Percentiles rank a stretch among this genome's conserved stretches.
Evolutionary conservation across 2,329 filamentous ascomycete genomes (phyloP).

Genomic region (Phialocephala subalpina): DNA sequence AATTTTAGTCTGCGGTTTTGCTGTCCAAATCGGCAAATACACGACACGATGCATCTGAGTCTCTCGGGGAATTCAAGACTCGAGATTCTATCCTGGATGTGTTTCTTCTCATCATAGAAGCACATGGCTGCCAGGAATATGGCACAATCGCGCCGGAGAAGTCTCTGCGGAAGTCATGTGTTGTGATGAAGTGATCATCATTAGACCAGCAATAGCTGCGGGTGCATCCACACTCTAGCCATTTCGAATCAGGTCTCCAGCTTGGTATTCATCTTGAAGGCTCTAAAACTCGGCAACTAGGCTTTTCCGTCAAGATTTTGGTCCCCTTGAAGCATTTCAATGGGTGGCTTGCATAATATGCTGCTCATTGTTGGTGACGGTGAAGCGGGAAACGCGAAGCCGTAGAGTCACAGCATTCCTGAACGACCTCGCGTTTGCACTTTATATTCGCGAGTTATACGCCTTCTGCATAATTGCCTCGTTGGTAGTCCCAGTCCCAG

Average conservation of each 20-base stretch:
- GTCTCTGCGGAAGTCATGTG: neutral
- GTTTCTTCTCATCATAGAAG: neutral
- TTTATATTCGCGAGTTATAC: neutral
- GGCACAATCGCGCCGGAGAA: neutral
- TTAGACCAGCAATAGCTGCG: neutral
- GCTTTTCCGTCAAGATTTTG: neutral
- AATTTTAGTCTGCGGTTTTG: neutral
- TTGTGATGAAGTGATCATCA: neutral
- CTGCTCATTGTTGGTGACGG: neutral
- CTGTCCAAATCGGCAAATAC: neutral
- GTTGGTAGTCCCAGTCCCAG: neutral
- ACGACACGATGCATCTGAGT: neutral
- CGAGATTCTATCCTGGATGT: too few relatives aligned
- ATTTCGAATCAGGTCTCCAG: neutral
- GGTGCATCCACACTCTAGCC: neutral
- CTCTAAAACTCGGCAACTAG: neutral
- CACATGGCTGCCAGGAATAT: neutral
- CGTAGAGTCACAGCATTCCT: neutral
- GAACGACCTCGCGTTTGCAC: neutral
- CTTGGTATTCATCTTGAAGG: neutral
- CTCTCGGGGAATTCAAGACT: too few relatives aligned
- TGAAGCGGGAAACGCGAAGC: neutral
- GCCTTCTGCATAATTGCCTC: neutral
- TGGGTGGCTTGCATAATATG: neutral
- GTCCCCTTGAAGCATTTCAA: neutral